These are phyloP conservation scores for Rhizopogon roseolus DNA, from an alignment of 768 basidiomycete genomes.

Conservation along the genomic window DNA sequence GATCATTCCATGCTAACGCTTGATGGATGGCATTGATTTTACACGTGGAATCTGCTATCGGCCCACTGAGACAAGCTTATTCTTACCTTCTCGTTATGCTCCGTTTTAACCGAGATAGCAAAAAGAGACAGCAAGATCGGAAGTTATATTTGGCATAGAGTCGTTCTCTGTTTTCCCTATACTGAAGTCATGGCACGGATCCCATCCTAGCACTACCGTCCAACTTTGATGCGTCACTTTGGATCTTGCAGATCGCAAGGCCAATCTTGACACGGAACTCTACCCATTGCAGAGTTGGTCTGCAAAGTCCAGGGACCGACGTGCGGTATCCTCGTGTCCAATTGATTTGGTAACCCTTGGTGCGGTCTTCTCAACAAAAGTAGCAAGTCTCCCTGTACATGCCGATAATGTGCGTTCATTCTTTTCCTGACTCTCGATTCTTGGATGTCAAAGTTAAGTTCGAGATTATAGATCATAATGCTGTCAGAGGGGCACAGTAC, in stretches of 20 bases:
- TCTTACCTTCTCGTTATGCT: neutral
- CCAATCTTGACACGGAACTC: constrained; percentile 18
- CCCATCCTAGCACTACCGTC: neutral
- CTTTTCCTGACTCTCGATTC: neutral
- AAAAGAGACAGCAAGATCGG: neutral
- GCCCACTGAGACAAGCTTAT: neutral
- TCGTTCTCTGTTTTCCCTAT: neutral
- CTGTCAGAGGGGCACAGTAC: neutral
- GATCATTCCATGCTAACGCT: neutral
- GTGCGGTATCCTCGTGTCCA: constrained; percentile 26
- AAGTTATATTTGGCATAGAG: neutral
- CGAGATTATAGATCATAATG: neutral
- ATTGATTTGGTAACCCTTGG: constrained; percentile 9
- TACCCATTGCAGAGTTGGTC: neutral
- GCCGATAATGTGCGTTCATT: constrained; percentile 15
- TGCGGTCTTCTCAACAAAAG: constrained; percentile 6
- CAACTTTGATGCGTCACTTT: constrained; percentile 1
- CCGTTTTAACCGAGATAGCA: neutral
- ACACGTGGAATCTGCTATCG: neutral
- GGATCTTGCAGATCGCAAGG: constrained; percentile 16
- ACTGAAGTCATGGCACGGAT: neutral
- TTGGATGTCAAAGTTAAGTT: neutral
- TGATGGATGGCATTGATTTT: neutral
- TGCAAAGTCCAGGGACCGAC: constrained; percentile 4
- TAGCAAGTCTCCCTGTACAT: neutral